Conservation (phyloP, 1,139 yeast species). For the Saccharomyces uvarum region DNA sequence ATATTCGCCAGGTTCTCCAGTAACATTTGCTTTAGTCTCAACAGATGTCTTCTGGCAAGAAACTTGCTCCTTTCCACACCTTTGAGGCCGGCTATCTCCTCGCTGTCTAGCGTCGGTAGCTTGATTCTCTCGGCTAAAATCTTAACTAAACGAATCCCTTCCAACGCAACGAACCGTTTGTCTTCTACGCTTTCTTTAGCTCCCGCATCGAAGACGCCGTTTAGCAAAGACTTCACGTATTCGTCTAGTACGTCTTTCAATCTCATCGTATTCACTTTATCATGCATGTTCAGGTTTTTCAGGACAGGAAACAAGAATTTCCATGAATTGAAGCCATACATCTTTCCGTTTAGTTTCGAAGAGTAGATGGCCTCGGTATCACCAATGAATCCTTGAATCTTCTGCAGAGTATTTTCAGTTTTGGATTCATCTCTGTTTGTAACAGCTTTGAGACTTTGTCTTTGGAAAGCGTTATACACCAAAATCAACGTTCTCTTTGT, state of each 20-base stretch:
- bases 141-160: constrained; percentile 20
- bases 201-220: constrained; percentile 9
- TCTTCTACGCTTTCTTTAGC: constrained; percentile 3
- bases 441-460: constrained; percentile 3
- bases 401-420: background rate
- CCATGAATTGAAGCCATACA: constrained; percentile 1
- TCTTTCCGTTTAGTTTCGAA: background rate
- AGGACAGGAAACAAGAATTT: constrained; percentile 10
- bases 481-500: background rate
- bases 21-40: constrained; percentile 15
- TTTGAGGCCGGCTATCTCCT: background rate
- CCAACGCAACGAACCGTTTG: constrained; percentile 19
- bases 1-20: constrained; percentile 10
- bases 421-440: background rate
- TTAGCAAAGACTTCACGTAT: constrained; percentile 13
- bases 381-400: background rate
- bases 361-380: background rate
- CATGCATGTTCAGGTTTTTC: constrained; percentile 5
- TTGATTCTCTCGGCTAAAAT: constrained; percentile 11
- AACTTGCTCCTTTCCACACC: constrained; percentile 10
- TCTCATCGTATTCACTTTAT: constrained; percentile 5
- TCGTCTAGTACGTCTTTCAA: constrained; percentile 14
- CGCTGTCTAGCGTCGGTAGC: constrained; percentile 7
- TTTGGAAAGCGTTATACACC: constrained; percentile 2
- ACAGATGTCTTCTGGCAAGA: constrained; percentile 15